Percentiles rank a stretch among this genome's conserved stretches.
These are phyloP conservation scores for Irpex rosettiformis DNA, from an alignment of 1,284 basidiomycete species.

Conservation along the genomic window DNA sequence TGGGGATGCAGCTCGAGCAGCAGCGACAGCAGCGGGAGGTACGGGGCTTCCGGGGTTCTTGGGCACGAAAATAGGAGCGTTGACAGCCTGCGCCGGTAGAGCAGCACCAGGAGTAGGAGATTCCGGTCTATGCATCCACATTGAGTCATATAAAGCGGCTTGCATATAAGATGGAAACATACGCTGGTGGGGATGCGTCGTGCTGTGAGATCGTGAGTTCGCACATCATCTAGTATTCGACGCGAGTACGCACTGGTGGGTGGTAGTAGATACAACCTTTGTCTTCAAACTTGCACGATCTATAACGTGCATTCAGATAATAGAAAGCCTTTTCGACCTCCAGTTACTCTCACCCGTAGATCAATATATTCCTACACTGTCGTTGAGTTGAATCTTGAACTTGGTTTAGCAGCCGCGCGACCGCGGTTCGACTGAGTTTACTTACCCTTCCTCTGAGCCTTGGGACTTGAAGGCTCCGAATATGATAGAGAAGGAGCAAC, in stretches of 20 bases:
- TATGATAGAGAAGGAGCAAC: slow-evolving; percentile 43
- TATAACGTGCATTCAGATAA: slow-evolving; percentile 26
- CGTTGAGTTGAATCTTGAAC: slow-evolving; percentile 62
- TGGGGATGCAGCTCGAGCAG: slow-evolving; percentile 15
- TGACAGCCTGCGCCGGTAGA: slow-evolving; percentile 48
- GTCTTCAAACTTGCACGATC: slow-evolving; percentile 82
- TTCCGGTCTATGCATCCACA: slow-evolving; percentile 34
- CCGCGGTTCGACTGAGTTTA: background rate
- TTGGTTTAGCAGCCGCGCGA: background rate
- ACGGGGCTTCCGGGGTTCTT: slow-evolving; percentile 42
- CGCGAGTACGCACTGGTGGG: slow-evolving; percentile 52
- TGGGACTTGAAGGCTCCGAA: slow-evolving; percentile 30
- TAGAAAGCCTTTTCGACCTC: slow-evolving; percentile 1
- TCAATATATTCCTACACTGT: slow-evolving; percentile 84
- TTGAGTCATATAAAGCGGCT: slow-evolving; percentile 11
- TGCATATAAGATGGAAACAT: slow-evolving; percentile 9
- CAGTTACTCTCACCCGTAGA: slow-evolving; percentile 63
- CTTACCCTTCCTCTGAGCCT: slow-evolving; percentile 40
- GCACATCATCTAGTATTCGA: background rate
- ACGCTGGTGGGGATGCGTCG: slow-evolving; percentile 28
- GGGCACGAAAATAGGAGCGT: slow-evolving; percentile 86
- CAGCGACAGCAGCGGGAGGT: slow-evolving; percentile 15
- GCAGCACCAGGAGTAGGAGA: slow-evolving; percentile 38
- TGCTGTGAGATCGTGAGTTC: slow-evolving; percentile 21
- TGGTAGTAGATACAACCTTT: slow-evolving; percentile 84